phyloP scores from a whole-genome alignment of 164 flowering plant species.

The Santalum album region DNA sequence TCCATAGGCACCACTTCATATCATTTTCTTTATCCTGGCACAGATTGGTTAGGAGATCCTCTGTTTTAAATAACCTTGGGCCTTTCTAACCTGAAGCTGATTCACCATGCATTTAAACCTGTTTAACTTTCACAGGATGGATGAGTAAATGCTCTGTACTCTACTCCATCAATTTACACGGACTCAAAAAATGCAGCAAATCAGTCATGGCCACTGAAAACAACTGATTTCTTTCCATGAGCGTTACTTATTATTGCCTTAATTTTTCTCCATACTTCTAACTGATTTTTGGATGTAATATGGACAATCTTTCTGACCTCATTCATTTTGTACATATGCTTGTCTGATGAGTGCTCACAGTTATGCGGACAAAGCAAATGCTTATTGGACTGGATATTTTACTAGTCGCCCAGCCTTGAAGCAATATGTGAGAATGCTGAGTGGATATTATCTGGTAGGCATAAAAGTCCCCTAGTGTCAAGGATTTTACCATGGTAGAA shows the following conservation, averaged over 20 bases:
- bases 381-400: constrained; percentile 92
- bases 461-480: too few species aligned
- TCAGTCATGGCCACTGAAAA: constrained; percentile 73
- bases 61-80: neutral
- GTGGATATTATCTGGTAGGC: constrained; percentile 95
- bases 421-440: constrained; percentile 56
- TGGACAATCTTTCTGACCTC: neutral
- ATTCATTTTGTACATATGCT: constrained; percentile 1
- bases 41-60: neutral
- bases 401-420: constrained; percentile 91
- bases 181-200: constrained; percentile 70
- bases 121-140: constrained; percentile 56
- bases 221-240: constrained; percentile 83
- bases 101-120: neutral
- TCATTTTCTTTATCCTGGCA: too few species aligned
- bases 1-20: too few species aligned
- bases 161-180: constrained; percentile 80
- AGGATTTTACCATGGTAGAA: neutral
- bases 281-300: neutral
- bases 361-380: constrained; percentile 67
- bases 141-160: constrained; percentile 78
- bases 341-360: constrained; percentile 25
- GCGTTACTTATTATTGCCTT: constrained; percentile 12
- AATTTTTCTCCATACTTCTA: neutral
- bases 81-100: neutral